phyloP scores from a whole-genome alignment of 495 filamentous ascomycete genomes.

The Massariosphaeria phaeospora region DNA sequence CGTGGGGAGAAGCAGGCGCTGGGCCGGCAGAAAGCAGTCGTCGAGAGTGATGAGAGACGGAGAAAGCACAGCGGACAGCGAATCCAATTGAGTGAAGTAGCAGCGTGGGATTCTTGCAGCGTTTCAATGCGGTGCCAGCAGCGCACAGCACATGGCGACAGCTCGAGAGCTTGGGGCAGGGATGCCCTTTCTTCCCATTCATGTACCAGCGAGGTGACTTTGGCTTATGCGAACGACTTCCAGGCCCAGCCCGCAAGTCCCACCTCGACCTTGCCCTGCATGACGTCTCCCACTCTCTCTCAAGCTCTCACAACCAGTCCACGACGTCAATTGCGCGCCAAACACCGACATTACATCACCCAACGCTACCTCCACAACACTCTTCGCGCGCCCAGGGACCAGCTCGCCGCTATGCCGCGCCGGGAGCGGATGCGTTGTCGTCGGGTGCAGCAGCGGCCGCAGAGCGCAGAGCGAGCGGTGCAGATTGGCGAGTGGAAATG shows the following conservation, averaged over 20 bases:
- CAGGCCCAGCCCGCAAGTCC: too few species aligned
- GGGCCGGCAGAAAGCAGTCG: neutral
- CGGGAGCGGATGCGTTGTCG: constrained; percentile 23
- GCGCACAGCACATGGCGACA: constrained; percentile 1
- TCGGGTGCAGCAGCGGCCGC: constrained; percentile 6
- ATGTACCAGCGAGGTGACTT: neutral
- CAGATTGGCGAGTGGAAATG: constrained; percentile 20
- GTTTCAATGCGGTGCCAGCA: constrained; percentile 14
- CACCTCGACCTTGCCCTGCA: too few species aligned
- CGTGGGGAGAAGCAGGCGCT: constrained; percentile 9
- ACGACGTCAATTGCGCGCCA: neutral
- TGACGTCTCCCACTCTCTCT: too few species aligned
- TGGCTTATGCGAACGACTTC: constrained; percentile 23
- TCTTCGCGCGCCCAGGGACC: too few species aligned
- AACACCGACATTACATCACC: too few species aligned
- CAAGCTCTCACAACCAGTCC: neutral
- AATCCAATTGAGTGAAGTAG: constrained; percentile 19
- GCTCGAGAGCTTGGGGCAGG: constrained; percentile 3
- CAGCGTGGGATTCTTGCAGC: constrained; percentile 18
- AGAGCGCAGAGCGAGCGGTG: constrained; percentile 4
- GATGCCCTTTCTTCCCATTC: too few species aligned
- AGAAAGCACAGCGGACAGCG: constrained; percentile 8
- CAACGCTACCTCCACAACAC: neutral
- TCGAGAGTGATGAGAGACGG: neutral
- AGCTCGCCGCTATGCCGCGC: too few species aligned